phyloP scores from a whole-genome alignment of 1,284 basidiomycete genomes.

The Austroboletus rostrupii region DNA sequence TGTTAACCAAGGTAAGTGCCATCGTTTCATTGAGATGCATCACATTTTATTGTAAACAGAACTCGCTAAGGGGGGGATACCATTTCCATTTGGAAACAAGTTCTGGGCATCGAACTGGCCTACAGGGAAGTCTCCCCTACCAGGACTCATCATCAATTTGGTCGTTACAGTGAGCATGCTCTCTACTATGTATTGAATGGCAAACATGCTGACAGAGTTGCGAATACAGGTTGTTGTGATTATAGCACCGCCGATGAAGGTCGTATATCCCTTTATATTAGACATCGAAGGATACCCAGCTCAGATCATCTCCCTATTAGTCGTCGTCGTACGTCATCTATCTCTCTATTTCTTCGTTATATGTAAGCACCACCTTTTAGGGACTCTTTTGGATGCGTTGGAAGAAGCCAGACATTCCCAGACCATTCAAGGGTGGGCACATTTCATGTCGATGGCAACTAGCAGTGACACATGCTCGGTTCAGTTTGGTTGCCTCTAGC shows the following conservation, averaged over 20 bases:
- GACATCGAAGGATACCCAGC: constrained; percentile 55
- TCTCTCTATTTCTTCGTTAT: not conserved
- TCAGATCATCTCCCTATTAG: constrained; percentile 55
- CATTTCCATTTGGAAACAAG: constrained; percentile 36
- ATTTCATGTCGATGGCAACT: not conserved
- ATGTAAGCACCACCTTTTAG: constrained; percentile 19
- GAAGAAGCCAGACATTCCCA: constrained; percentile 40
- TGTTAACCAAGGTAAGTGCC: constrained; percentile 42
- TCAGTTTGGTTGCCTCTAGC: constrained; percentile 57
- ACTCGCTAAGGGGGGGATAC: constrained; percentile 40
- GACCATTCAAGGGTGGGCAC: constrained; percentile 54
- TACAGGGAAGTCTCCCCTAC: constrained; percentile 35
- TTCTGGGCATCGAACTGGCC: constrained; percentile 42
- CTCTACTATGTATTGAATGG: not conserved
- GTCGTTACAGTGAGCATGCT: constrained; percentile 27
- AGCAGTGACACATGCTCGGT: not conserved
- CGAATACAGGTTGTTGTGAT: constrained; percentile 43
- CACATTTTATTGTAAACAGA: constrained; percentile 23
- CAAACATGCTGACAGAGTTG: not conserved
- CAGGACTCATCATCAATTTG: constrained; percentile 36
- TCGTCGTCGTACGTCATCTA: constrained; percentile 40
- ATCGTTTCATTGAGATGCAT: not conserved
- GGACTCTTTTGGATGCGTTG: constrained; percentile 59
- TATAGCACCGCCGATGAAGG: constrained; percentile 40
- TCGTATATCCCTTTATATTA: constrained; percentile 52